Base-by-base conservation (phyloP, 768 basidiomycete species). In the Tricholomella constricta region DNA sequence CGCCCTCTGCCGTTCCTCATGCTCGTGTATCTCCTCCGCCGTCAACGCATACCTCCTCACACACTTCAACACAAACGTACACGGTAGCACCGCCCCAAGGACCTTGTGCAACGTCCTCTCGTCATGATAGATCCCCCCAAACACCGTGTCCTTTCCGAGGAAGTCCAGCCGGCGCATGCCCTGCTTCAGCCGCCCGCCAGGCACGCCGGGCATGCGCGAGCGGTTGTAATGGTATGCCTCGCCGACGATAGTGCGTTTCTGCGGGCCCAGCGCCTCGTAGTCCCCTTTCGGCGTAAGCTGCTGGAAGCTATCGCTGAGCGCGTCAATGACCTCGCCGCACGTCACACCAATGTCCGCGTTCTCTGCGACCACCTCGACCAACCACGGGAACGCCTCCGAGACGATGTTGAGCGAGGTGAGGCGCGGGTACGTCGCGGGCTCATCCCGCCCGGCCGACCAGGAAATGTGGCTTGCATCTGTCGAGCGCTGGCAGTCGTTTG, bases 151-250 rank as follows among this genome's bases (percentile, higher is more conserved):
- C 43, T 71, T 66, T 6, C 81, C 74, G 27, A 92, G 72, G 72
- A 81, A 91, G 62, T 92, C 90, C 48, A 88, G 69, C 48, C 84
- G 71, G 57, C 82, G 79, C 66, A 91, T 74, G 8, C 83, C 83
- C 43, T 79, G 74, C 7, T 81, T 82, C 3, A 91, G 76, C 36
- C 69, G 68, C 0, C 88, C 90, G 0, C 90, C 90, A 1, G 90
- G 89, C 1, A 84, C 88, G 43, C 81, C 82, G 22, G 70, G 70
- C 26, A 77, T 77, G 8, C 82, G 78, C 9, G 85, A 85, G 17
- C 90, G 80, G 63, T 92, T 91, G 63, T 79, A 73, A 31, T 75
- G 69, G 65, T 89, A 91, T 27, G 82, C 75, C 23, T 76, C 71
- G 36, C 71, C 70, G 11, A 89, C 72, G 9, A 70, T 65, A 1